A percentile compares a stretch with the other conserved stretches of the same genome.
Evolutionary conservation across 73 alveolate genomes (phyloP).

Genomic region (Paramecium sonneborni): DNA sequence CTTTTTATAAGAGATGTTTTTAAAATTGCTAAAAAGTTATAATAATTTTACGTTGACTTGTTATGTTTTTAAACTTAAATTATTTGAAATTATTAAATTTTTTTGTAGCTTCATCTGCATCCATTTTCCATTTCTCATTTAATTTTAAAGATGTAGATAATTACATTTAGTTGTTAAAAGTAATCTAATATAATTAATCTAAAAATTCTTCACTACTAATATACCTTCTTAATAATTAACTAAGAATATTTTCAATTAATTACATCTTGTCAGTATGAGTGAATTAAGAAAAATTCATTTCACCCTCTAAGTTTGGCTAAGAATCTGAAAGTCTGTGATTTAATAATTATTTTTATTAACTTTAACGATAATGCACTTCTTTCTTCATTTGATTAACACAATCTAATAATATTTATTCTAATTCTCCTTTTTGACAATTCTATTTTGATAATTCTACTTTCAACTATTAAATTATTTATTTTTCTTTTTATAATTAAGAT

Average conservation of each 20-base stretch:
- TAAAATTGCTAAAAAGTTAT: background rate
- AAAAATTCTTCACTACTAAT: slow-evolving; percentile 55
- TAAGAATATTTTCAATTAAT: background rate
- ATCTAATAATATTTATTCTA: slow-evolving; percentile 57
- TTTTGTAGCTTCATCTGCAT: slow-evolving; percentile 31
- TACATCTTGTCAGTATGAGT: slow-evolving; percentile 56
- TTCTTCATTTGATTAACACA: slow-evolving; percentile 62
- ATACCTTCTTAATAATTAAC: slow-evolving; percentile 9
- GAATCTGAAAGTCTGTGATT: background rate
- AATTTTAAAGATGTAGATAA: background rate
- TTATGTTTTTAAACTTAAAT: background rate
- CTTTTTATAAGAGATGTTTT: background rate
- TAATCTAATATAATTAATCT: slow-evolving; percentile 43
- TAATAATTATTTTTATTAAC: background rate
- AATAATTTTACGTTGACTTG: background rate
- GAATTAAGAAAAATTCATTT: background rate
- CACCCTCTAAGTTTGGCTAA: background rate
- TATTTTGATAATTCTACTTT: slow-evolving; percentile 37
- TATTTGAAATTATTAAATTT: background rate
- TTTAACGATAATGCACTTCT: slow-evolving; percentile 33
- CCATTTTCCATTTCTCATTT: slow-evolving; percentile 47
- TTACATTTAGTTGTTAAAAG: background rate
- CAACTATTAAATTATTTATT: background rate
- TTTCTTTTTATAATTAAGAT: slow-evolving; percentile 21
- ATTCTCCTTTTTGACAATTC: slow-evolving; percentile 53